phyloP scores from a whole-genome alignment of 2,329 filamentous ascomycete species.

The Ceratocystis colombiana region DNA sequence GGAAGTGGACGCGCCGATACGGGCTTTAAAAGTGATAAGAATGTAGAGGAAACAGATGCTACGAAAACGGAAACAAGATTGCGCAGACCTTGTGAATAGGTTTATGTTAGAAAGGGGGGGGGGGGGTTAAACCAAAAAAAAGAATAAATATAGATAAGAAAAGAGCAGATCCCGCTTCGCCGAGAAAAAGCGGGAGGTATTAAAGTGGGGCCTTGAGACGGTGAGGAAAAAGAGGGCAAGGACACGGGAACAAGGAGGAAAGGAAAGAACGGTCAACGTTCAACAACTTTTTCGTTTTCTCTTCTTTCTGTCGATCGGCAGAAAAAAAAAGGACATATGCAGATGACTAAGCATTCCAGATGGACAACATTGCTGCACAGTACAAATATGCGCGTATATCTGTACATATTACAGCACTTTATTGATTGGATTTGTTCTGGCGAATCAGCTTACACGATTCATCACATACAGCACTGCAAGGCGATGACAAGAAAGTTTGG shows the following conservation, averaged over 20 bases:
- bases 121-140: background rate
- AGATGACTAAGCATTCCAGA: background rate
- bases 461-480: background rate
- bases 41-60: background rate
- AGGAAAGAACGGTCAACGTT: background rate
- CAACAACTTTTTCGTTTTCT: too few relatives aligned
- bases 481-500: background rate
- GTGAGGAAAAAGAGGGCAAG: background rate
- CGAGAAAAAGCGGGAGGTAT: background rate
- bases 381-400: too few relatives aligned
- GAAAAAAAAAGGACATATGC: background rate
- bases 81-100: too few relatives aligned
- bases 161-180: background rate
- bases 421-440: background rate
- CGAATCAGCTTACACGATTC: slow-evolving; percentile 6
- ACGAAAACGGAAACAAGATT: background rate
- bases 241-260: background rate
- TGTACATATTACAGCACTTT: too few relatives aligned
- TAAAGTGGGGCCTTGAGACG: background rate
- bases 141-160: background rate
- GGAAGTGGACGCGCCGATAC: background rate
- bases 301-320: background rate
- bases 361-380: background rate
- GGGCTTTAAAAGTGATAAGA: background rate
- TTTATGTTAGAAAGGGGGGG: too few relatives aligned